Evolutionary conservation across 805 yeast genomes (phyloP), one percentile per base, ranked within the genome.

Genomic region (Isabelozyma heimii): DNA sequence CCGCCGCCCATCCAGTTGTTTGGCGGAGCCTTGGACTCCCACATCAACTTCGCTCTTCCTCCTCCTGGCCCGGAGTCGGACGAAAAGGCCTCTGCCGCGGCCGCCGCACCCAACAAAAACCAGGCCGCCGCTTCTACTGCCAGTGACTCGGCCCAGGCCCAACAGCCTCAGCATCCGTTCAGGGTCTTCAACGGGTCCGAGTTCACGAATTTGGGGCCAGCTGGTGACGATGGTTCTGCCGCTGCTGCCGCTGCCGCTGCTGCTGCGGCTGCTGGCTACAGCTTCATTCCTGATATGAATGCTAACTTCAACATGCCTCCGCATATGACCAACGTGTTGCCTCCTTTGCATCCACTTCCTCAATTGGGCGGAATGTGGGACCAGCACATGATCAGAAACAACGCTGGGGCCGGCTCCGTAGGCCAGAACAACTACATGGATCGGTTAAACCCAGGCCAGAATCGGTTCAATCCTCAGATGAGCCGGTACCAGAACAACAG

Each of bases 351-450:
- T 20, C 45, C 48, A 8, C 33, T 38, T 14, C 26, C 37, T 30
- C 24, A 39, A 15, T 12, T 40, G 42, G 42, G 42, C 17, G 40
- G 47, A 7, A 50, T 60, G 54, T 62, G 66, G 66, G 57, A 53
- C 42, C 57, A 54, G 44, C 49, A 46, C 27, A 20, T 20, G 27
- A 40, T 40, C 27, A 40, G 42, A 40, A 20, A 20, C 17, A 12
- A 16, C 14, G 30, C 13, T 7, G 43, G 43, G 1, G 43, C 14
- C 14, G 14, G 30, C 10, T 8, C 14, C 43, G 40, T 17, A 5
- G 40, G 40, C 40, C 40, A 38, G 40, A 15, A 38, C 40, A 38
- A 38, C 40, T 17, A 38, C 24, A 16, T 38, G 24, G 30, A 52
- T 27, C 39, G 49, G 15, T 52, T 48, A 43, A 44, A 49, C 37